A percentile compares a stretch with the other conserved stretches of the same genome.
These are phyloP conservation scores for Cryptosporidium andersoni DNA, from an alignment of 169 alveolate genomes.

Conservation along the genomic window DNA sequence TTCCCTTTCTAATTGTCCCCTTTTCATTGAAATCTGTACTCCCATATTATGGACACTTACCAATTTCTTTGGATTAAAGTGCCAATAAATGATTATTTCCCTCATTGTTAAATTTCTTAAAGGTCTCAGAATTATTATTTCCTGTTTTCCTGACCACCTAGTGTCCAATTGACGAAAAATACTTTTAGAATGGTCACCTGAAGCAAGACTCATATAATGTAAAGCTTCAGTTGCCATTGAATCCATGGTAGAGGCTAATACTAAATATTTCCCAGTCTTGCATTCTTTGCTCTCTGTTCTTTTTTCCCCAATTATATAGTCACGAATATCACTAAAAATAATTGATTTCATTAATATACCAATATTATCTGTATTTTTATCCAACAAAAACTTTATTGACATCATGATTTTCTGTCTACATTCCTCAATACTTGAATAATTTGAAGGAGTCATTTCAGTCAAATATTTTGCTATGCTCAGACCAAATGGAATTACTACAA, in stretches of 20 bases:
- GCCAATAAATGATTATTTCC: conserved; percentile 55
- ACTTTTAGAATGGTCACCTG: conserved; percentile 39
- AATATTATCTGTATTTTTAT: conserved; percentile 42
- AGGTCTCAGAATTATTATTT: conserved; percentile 21
- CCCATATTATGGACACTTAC: conserved; percentile 26
- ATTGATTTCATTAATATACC: conserved; percentile 30
- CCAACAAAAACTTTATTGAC: conserved; percentile 1
- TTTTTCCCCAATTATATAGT: conserved; percentile 9
- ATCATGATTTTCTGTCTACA: conserved; percentile 6
- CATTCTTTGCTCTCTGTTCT: background rate
- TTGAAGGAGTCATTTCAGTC: background rate
- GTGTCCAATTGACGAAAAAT: conserved; percentile 10
- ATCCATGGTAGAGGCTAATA: conserved; percentile 41
- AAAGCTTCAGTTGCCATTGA: conserved; percentile 55
- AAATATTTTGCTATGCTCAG: conserved; percentile 1
- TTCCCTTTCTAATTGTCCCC: conserved; percentile 38
- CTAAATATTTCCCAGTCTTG: background rate
- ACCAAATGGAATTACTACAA: conserved; percentile 55
- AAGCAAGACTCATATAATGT: conserved; percentile 41
- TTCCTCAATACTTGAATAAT: background rate
- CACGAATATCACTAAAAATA: conserved; percentile 27
- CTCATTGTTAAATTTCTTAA: conserved; percentile 22
- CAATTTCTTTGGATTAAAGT: background rate
- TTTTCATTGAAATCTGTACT: conserved; percentile 36
- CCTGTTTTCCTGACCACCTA: conserved; percentile 14